A percentile compares a stretch with the other conserved stretches of the same genome.
These are phyloP conservation scores for Cyberlindnera lachancei DNA, from an alignment of 805 yeast genomes.

Conservation along the genomic window DNA sequence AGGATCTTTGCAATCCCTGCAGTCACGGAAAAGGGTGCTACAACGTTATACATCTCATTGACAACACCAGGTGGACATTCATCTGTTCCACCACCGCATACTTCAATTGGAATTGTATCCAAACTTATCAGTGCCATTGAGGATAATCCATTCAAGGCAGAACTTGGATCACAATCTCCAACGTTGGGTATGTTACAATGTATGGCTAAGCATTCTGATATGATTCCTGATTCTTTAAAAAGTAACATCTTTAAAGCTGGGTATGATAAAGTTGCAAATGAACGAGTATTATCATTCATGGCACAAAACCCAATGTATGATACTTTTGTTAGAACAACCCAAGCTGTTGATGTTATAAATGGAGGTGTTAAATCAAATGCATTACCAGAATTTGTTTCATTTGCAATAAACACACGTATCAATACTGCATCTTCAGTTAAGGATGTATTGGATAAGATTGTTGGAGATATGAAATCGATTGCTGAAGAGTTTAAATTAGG, in stretches of 20 bases:
- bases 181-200: constrained; percentile 48
- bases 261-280: constrained; percentile 28
- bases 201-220: constrained; percentile 39
- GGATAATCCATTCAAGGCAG: constrained; percentile 41
- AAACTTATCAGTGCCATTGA: constrained; percentile 49
- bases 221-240: constrained; percentile 22
- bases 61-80: constrained; percentile 72
- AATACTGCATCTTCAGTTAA: constrained; percentile 44
- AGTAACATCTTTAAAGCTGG: constrained; percentile 30
- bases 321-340: constrained; percentile 16
- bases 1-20: constrained; percentile 39
- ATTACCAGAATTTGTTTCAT: constrained; percentile 50
- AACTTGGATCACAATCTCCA: constrained; percentile 46
- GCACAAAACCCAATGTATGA: constrained; percentile 6
- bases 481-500: constrained; percentile 18
- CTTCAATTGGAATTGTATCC: constrained; percentile 61
- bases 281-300: constrained; percentile 25
- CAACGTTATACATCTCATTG: constrained; percentile 33
- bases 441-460: constrained; percentile 25
- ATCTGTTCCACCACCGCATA: constrained; percentile 65
- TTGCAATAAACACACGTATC: constrained; percentile 56
- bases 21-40: constrained; percentile 39
- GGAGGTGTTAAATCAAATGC: constrained; percentile 80
- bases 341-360: constrained; percentile 29
- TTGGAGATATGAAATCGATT: constrained; percentile 10